A percentile compares a stretch with the other conserved stretches of the same genome.
phyloP scores from a whole-genome alignment of 2,329 filamentous ascomycete genomes.

The Ascochyta lentis region DNA sequence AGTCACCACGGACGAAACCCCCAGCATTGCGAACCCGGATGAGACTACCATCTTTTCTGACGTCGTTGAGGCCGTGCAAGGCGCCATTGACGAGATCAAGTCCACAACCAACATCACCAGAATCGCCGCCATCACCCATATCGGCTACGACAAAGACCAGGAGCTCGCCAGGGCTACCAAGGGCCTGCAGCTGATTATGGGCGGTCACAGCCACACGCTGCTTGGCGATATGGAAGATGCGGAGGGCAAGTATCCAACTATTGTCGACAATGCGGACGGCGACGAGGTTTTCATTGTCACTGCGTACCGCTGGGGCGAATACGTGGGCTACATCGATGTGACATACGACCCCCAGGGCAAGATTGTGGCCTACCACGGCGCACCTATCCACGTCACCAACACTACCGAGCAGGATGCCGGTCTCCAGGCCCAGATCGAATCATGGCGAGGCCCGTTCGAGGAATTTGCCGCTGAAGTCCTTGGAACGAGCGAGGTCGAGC shows the following conservation, averaged over 20 bases:
- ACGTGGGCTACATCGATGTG: constrained; percentile 71
- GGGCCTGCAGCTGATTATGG: constrained; percentile 72
- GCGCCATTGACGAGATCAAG: constrained; percentile 67
- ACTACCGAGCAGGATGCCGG: constrained; percentile 62
- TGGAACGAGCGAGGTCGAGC: constrained; percentile 60
- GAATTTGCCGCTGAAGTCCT: constrained; percentile 65
- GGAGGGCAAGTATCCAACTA: constrained; percentile 68
- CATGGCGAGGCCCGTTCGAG: constrained; percentile 68
- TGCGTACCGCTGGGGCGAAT: constrained; percentile 72
- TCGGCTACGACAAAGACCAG: constrained; percentile 70
- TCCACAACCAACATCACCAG: constrained; percentile 67
- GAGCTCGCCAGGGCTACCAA: constrained; percentile 65
- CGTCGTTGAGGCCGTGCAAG: constrained; percentile 64
- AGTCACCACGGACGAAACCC: constrained; percentile 66
- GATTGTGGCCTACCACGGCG: constrained; percentile 68
- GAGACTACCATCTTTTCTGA: constrained; percentile 65
- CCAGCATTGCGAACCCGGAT: constrained; percentile 65
- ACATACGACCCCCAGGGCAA: constrained; percentile 67
- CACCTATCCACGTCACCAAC: constrained; percentile 69
- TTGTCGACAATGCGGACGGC: constrained; percentile 65
- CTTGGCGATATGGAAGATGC: constrained; percentile 66
- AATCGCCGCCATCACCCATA: constrained; percentile 71
- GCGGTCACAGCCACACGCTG: constrained; percentile 65
- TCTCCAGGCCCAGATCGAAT: constrained; percentile 64
- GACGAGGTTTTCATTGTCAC: constrained; percentile 74